Base-by-base conservation (phyloP, 129 eudicot genomes). In the Chrysanthemum makinoi region DNA sequence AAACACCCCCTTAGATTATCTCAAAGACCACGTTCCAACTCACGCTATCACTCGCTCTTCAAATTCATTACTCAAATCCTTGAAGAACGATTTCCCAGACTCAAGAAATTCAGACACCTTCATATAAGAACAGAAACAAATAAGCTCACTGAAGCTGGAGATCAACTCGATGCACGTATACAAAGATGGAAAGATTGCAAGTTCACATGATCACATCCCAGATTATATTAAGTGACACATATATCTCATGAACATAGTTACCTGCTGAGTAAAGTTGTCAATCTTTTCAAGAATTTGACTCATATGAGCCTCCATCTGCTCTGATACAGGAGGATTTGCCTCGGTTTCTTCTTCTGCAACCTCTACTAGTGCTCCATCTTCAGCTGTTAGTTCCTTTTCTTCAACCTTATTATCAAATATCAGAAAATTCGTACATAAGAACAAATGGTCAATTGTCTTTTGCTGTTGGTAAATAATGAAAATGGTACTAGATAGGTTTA, bases 101-200 rank as follows among this genome's bases (percentile, higher is more conserved):
- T 89, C 98, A 77, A 93, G 83, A 66, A 93, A 74, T 78, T 93
- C 95, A 33, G 91, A 89, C 62, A 87, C 98, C 98, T 92, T 65
- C 72, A 80, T 44, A 56, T 48, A 59, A 73, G 62, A 7, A 77
- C 13, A 54, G 63, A 59, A 68, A 52, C 66, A 73, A 52, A 24
- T 63, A 35, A 30, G 70, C 6, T 66, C 12, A 46, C 0, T n/a
- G 14, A 39, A 77, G 60, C 50, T 52, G 9, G 39, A 69, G 72
- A 75, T 44, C 69, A n/a, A 65, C 72, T 44, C 35, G 39, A 50
- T 33, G 43, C 73, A 72, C 54, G 54, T 54, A 73, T 82, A 54
- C 24, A 70, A 47, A 22, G 49, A 66, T 61, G 73, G 3, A 13
- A 65, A 28, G 12, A 56, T 17, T 18, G 46, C 46, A 39, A 39